Evolutionary conservation across 2,329 filamentous ascomycete genomes (phyloP), one percentile per base, ranked within the genome.

Genomic region (Exophiala mesophila): DNA sequence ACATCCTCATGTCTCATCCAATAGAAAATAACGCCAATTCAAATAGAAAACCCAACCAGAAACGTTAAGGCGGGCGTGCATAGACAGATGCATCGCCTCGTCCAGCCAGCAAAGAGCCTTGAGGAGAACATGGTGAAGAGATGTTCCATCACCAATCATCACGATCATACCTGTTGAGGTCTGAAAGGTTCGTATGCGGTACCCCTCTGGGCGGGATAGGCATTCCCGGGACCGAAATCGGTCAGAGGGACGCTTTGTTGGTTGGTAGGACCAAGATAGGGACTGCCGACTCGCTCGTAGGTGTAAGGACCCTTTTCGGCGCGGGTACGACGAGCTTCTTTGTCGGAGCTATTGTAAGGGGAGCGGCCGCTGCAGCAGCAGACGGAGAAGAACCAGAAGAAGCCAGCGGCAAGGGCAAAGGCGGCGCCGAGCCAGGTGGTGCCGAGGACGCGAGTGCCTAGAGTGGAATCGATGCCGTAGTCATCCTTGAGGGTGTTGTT

Each of bases 361-460:
- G 67, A 67, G 58, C 74, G 72, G 34, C 87, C 86, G 55, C 77
- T 80, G 74, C 89, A 95, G 79, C 89, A 97, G 82, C 90, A 97
- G 58, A 85, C 77, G 64, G 82, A 87, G 64, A 94, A 79, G 59
- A 89, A 70, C 90, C 92, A 97, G 82, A 97, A 96, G 61, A 95
- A 67, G 52, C 78, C 79, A 5, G 84, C 83, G 30, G 65, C 85
- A 23, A 92, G 61, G 49, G 83, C 82, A 61, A 94, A 88, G 19
- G 78, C 85, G 28, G 83, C 82, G 31, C 82, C 82, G 47, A 97
- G 72, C 87, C 89, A 96, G 56, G 84, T 78, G 15, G 80, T 68
- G 24, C 74, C 74, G 41, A 92, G 79, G 69, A 85, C 90, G 45
- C 72, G 69, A 20, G 63, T 77, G 67, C 88, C 85, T 61, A 94